These are phyloP conservation scores for Penicillium sp. DNA, from an alignment of 2,329 filamentous ascomycete genomes.

Conservation along the genomic window DNA sequence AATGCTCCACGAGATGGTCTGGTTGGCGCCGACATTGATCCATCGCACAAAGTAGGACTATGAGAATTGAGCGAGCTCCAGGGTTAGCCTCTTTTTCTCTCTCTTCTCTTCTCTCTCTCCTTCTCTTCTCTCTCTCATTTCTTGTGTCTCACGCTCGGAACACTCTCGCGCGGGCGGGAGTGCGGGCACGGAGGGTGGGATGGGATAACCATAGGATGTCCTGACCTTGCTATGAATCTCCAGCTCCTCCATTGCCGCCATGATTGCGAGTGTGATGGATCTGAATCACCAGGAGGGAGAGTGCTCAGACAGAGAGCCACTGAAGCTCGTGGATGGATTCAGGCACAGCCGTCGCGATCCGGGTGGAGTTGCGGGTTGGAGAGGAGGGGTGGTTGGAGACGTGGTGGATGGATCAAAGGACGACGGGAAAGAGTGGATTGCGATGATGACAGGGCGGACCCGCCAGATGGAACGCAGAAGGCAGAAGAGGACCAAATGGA, in stretches of 20 bases:
- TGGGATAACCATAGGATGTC: background rate
- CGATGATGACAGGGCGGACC: too few species aligned
- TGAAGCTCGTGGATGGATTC: background rate
- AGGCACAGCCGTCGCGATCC: slow-evolving; percentile 11
- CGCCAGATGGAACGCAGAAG: background rate
- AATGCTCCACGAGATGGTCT: slow-evolving; percentile 95
- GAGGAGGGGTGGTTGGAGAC: background rate
- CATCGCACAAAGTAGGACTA: slow-evolving; percentile 97
- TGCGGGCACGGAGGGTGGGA: background rate
- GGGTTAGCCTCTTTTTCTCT: slow-evolving; percentile 10
- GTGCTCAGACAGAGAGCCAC: background rate
- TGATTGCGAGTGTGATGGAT: slow-evolving; percentile 34
- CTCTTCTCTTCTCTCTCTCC: too few species aligned
- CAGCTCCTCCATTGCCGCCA: slow-evolving; percentile 94
- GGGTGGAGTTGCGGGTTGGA: slow-evolving; percentile 19
- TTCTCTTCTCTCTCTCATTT: too few species aligned
- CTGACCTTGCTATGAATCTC: slow-evolving; percentile 95
- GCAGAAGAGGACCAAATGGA: background rate
- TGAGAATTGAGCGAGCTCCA: slow-evolving; percentile 10
- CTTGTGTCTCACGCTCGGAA: too few species aligned
- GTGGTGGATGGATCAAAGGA: slow-evolving; percentile 3
- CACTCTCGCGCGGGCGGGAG: slow-evolving; percentile 6
- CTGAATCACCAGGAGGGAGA: background rate
- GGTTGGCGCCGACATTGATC: slow-evolving; percentile 82
- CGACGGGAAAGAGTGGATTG: slow-evolving; percentile 5